A percentile compares a stretch with the other conserved stretches of the same genome.
These are phyloP conservation scores for Galerina marginata DNA, from an alignment of 768 basidiomycete genomes.

Conservation along the genomic window DNA sequence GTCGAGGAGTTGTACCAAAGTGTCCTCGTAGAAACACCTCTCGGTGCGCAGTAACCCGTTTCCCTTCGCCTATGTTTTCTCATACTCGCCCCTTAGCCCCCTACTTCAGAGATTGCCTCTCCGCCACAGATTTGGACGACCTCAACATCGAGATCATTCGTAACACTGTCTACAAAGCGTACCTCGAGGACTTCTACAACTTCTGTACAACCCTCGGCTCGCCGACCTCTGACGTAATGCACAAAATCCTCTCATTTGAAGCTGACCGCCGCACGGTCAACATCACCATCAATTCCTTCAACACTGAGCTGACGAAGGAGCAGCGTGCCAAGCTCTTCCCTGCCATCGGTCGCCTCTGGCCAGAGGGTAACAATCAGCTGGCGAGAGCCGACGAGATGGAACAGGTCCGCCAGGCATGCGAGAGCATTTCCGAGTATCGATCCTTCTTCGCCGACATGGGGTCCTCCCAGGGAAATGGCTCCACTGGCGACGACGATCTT, in stretches of 20 bases:
- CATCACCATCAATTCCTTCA: slow-evolving; percentile 99
- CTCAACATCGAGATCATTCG: slow-evolving; percentile 99
- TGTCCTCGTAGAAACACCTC: slow-evolving; percentile 95
- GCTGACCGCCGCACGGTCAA: slow-evolving; percentile 97
- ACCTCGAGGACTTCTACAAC: slow-evolving; percentile 95
- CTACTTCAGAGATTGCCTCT: slow-evolving; percentile 95
- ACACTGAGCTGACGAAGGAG: slow-evolving; percentile 93
- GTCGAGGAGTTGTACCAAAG: slow-evolving; percentile 98
- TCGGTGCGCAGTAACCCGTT: slow-evolving; percentile 63
- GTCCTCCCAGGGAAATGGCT: slow-evolving; percentile 33
- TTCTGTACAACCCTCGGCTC: slow-evolving; percentile 81
- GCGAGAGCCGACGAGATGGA: slow-evolving; percentile 96
- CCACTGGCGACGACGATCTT: slow-evolving; percentile 42
- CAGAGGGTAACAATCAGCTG: slow-evolving; percentile 93
- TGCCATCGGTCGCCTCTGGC: slow-evolving; percentile 90
- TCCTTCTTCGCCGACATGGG: slow-evolving; percentile 78
- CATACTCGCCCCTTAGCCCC: slow-evolving; percentile 57
- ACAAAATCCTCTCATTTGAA: slow-evolving; percentile 90
- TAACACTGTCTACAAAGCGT: slow-evolving; percentile 98
- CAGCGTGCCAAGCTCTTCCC: slow-evolving; percentile 95
- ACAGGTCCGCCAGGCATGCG: slow-evolving; percentile 86
- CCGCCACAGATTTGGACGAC: slow-evolving; percentile 95
- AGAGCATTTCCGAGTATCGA: slow-evolving; percentile 88
- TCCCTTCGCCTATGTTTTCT: not conserved
- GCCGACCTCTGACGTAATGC: slow-evolving; percentile 93